Percentiles rank a stretch among this genome's conserved stretches.
Conservation (phyloP, 2,329 filamentous ascomycete genomes). For the Arthrocladium fulminans region DNA sequence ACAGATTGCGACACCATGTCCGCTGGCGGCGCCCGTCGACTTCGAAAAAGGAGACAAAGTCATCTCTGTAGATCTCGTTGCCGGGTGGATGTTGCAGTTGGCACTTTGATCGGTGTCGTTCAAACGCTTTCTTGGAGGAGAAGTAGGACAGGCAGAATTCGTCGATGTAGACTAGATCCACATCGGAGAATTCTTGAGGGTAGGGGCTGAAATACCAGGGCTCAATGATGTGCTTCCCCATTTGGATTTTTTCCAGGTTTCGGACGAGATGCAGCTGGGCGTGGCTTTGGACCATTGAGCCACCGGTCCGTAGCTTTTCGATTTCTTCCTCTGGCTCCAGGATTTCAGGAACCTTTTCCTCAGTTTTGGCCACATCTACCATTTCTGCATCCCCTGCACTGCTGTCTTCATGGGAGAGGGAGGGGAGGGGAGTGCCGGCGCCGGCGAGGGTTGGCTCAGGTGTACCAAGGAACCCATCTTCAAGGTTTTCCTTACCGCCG, state of each 20-base stretch:
- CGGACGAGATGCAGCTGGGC: constrained; percentile 89
- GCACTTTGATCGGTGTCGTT: constrained; percentile 81
- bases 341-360: constrained; percentile 26
- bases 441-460: constrained; percentile 23
- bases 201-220: constrained; percentile 99
- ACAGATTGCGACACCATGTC: constrained; percentile 97
- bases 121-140: constrained; percentile 70
- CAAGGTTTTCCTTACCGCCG: constrained; percentile 53
- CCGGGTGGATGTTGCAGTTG: constrained; percentile 85
- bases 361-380: constrained; percentile 32
- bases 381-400: constrained; percentile 34
- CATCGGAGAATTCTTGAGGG: constrained; percentile 76
- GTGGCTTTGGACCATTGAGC: constrained; percentile 98
- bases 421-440: constrained; percentile 32
- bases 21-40: constrained; percentile 95
- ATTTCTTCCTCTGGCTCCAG: constrained; percentile 56
- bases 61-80: constrained; percentile 94
- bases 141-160: constrained; percentile 95
- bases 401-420: constrained; percentile 16
- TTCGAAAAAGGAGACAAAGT: constrained; percentile 89
- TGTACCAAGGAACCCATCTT: constrained; percentile 31
- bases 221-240: constrained; percentile 83
- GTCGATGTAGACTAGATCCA: constrained; percentile 89
- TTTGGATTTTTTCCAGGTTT: constrained; percentile 89
- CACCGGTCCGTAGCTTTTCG: constrained; percentile 85